Evolutionary conservation across 2,329 filamentous ascomycete genomes (phyloP).

Genomic region (Dryadomyces quercus-mongolicae): DNA sequence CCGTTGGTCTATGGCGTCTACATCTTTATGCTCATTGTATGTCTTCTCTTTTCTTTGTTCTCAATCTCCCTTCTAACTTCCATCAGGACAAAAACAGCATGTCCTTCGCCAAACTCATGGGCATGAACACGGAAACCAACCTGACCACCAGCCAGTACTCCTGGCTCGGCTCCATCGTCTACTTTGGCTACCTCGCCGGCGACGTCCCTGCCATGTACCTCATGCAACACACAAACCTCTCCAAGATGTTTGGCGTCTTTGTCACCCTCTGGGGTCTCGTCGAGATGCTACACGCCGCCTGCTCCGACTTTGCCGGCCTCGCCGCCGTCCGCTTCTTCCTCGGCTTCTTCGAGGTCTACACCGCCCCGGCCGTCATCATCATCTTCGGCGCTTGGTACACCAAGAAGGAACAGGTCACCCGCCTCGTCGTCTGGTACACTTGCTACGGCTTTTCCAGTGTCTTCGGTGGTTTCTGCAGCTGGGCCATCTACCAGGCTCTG

Average conservation of each 20-base stretch:
- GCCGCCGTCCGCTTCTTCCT: not conserved
- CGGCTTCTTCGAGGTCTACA: not conserved
- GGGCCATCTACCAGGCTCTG: not conserved
- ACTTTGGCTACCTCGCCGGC: not conserved
- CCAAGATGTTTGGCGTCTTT: not conserved
- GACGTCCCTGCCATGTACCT: not conserved
- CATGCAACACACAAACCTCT: not conserved
- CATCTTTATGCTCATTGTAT: not conserved
- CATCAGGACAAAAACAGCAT: not conserved
- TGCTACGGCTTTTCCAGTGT: not conserved
- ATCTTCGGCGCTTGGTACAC: not conserved
- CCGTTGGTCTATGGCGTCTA: not conserved
- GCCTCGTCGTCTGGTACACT: not conserved
- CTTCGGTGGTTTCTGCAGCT: not conserved
- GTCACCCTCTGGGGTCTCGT: not conserved
- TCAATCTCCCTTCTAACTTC: not conserved
- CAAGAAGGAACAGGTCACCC: not conserved
- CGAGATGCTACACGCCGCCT: not conserved
- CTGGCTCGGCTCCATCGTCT: not conserved
- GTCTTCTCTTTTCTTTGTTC: not conserved
- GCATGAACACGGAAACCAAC: not conserved
- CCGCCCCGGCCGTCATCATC: not conserved
- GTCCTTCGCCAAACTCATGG: not conserved
- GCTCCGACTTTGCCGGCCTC: not conserved
- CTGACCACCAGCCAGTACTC: not conserved